Base-by-base conservation (phyloP, 768 basidiomycete species). In the Neoboletus magnificus region DNA sequence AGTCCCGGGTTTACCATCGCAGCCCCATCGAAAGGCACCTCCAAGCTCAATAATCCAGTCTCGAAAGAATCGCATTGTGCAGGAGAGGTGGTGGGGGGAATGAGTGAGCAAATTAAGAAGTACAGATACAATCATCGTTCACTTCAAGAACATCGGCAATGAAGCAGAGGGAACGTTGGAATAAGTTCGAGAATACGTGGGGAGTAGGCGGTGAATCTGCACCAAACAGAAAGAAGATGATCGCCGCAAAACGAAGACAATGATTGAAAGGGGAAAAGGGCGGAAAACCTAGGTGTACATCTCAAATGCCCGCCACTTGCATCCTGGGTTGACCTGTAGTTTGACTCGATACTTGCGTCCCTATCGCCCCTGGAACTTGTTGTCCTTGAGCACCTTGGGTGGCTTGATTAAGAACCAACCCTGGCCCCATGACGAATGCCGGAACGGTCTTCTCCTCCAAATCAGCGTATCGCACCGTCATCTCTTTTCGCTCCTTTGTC, bases 401-500 rank as follows among this genome's bases (percentile, higher is more conserved):
- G 0, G 66, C 25, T 54, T 77, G 76, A 44, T 73, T 71, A 15
- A 75, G 74, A 25, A 76, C 74, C 2, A 80, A 70, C n/a, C 77
- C 76, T 43, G 79, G 75, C 1, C 81, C 81, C 55, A 72, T 76
- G 40, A 74, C 73, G 62, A 87, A 88, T 30, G 83, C 84, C 4
- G 87, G 83, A 12, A 73, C 68, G 37, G 75, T 82, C 77, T 87
- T 87, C 74, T 89, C 88, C 73, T 88, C 86, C 64, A 89, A 73
- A 66, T 89, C 88, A 51, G 81, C 70, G 62, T 89, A 89, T 57
- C 87, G 73, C 46, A 90, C 87, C 16, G 82, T 84, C 81, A 87
- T 84, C 66, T 89, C 85, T 72, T 87, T 89, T 66, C 86, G 79
- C 64, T 86, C 83, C 74, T 90, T 88, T 55, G 79, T 75, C 86